Evolutionary conservation across 768 basidiomycete genomes (phyloP).

Genomic region (Agrocybe chaxingu): DNA sequence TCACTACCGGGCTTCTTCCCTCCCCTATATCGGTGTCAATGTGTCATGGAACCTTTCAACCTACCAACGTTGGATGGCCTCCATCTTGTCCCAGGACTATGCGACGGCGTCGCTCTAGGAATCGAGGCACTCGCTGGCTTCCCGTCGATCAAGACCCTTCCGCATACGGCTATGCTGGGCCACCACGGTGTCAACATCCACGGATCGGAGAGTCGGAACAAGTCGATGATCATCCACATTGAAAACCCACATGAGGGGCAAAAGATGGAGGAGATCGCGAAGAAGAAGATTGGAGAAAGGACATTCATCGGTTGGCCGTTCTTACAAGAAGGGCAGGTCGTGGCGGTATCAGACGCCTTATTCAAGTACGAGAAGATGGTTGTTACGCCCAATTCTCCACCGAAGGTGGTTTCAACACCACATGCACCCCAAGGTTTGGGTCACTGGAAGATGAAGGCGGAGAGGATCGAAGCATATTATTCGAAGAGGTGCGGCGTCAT

Average conservation of each 20-base stretch:
- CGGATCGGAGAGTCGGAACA: slow-evolving; percentile 84
- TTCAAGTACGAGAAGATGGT: slow-evolving; percentile 81
- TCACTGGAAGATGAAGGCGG: slow-evolving; percentile 79
- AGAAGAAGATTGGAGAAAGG: slow-evolving; percentile 69
- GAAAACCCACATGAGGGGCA: slow-evolving; percentile 67
- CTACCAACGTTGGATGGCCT: slow-evolving; percentile 86
- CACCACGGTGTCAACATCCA: slow-evolving; percentile 93
- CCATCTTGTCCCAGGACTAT: slow-evolving; percentile 81
- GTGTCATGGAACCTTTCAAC: slow-evolving; percentile 78
- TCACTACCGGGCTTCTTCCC: slow-evolving; percentile 97
- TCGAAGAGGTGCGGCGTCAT: slow-evolving; percentile 89
- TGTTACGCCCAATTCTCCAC: slow-evolving; percentile 45
- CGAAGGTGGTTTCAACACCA: slow-evolving; percentile 65
- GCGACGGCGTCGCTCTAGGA: slow-evolving; percentile 87
- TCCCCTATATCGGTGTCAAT: slow-evolving; percentile 74
- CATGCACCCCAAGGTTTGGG: slow-evolving; percentile 67
- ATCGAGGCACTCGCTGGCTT: slow-evolving; percentile 89
- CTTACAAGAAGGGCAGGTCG: slow-evolving; percentile 86
- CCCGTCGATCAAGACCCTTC: slow-evolving; percentile 90
- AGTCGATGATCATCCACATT: slow-evolving; percentile 90
- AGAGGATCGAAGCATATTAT: slow-evolving; percentile 78
- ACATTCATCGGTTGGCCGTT: slow-evolving; percentile 92
- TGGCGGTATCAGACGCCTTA: slow-evolving; percentile 79
- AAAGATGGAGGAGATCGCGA: slow-evolving; percentile 72
- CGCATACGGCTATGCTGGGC: slow-evolving; percentile 70